These are phyloP conservation scores for Scheffersomyces stipitis DNA, from an alignment of 805 yeast species.

Conservation along the genomic window DNA sequence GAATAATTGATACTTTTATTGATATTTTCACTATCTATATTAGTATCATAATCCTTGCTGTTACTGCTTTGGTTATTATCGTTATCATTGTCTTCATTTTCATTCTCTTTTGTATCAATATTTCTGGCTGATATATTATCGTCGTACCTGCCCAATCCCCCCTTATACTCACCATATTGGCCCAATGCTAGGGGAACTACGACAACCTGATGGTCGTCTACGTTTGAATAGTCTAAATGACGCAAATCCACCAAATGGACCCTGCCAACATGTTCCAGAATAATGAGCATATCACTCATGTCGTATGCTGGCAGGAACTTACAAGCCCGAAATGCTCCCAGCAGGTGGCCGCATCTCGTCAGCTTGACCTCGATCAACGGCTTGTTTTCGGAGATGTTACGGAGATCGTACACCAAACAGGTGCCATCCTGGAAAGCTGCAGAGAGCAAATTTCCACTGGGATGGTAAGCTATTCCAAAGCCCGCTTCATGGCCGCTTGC, in stretches of 20 bases:
- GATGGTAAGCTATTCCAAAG: slow-evolving; percentile 75
- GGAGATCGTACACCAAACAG: slow-evolving; percentile 71
- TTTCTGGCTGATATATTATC: slow-evolving; percentile 4
- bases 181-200: slow-evolving; percentile 56
- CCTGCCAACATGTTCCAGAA: slow-evolving; percentile 83
- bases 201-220: slow-evolving; percentile 70
- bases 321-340: slow-evolving; percentile 68
- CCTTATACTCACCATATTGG: slow-evolving; percentile 35
- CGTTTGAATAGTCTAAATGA: slow-evolving; percentile 39
- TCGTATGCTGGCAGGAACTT: slow-evolving; percentile 50
- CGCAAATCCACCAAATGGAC: slow-evolving; percentile 84
- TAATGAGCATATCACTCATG: slow-evolving; percentile 70
- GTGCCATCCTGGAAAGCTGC: slow-evolving; percentile 86
- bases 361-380: slow-evolving; percentile 60
- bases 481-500: slow-evolving; percentile 73
- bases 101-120: not conserved
- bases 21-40: too few species aligned
- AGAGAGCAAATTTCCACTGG: slow-evolving; percentile 73
- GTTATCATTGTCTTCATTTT: slow-evolving; percentile 1
- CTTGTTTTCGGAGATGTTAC: slow-evolving; percentile 46
- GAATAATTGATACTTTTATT: too few species aligned
- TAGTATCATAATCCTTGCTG: not conserved
- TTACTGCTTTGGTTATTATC: not conserved
- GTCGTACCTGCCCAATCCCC: slow-evolving; percentile 9
- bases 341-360: slow-evolving; percentile 53